Evolutionary conservation across 371 early-diverging fungal species (phyloP).

Genomic region (Chytridiales sp.): DNA sequence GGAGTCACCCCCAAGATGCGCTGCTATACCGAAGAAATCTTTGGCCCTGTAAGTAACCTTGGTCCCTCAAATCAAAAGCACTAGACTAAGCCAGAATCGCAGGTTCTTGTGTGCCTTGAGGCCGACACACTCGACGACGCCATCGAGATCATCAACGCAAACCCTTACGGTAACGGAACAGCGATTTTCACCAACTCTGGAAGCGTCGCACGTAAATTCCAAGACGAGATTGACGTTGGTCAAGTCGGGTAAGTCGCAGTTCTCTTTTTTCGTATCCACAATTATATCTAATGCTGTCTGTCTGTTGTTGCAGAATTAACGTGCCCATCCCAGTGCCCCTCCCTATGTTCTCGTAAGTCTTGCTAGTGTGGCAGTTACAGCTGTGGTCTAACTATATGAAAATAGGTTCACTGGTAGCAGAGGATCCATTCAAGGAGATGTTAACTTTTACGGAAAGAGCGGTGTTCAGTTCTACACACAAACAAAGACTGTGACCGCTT

Average conservation of each 20-base stretch:
- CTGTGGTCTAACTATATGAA: not conserved
- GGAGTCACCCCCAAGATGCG: constrained; percentile 81
- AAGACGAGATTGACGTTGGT: constrained; percentile 87
- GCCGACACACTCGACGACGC: constrained; percentile 91
- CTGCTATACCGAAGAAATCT: constrained; percentile 95
- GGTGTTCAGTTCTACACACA: constrained; percentile 83
- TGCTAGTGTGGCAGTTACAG: not conserved
- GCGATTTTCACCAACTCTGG: constrained; percentile 91
- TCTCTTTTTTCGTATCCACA: not conserved
- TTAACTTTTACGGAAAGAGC: constrained; percentile 87
- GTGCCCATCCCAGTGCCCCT: constrained; percentile 96
- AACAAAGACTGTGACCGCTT: constrained; percentile 90
- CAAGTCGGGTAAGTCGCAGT: constrained; percentile 55
- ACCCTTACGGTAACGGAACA: constrained; percentile 94
- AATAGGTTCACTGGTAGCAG: constrained; percentile 78
- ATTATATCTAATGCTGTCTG: no score
- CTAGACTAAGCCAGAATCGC: constrained; percentile 7
- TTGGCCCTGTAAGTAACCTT: constrained; percentile 74
- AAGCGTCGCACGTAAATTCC: constrained; percentile 85
- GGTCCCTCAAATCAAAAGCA: not conserved
- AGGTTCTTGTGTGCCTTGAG: constrained; percentile 73
- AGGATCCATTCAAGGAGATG: constrained; percentile 90
- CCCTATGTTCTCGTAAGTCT: constrained; percentile 89
- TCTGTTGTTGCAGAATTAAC: constrained; percentile 70
- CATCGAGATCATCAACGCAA: constrained; percentile 84